A percentile compares a stretch with the other conserved stretches of the same genome.
These are phyloP conservation scores for Porcisia hertigi DNA, from an alignment of 208 protist genomes.

Conservation along the genomic window DNA sequence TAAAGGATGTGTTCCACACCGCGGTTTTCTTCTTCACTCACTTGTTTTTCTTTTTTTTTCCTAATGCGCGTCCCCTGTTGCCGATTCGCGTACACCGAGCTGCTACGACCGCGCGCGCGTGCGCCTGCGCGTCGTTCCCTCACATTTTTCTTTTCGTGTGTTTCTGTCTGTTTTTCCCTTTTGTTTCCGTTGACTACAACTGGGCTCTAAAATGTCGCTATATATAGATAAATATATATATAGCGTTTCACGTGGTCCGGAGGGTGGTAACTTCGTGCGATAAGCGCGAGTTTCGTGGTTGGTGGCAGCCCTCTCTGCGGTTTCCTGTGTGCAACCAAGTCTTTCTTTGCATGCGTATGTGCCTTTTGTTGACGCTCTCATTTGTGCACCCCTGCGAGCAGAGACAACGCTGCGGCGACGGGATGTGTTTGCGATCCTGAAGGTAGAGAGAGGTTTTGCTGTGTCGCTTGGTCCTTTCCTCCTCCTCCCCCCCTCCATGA, in stretches of 20 bases:
- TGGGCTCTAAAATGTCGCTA: slow-evolving; percentile 1
- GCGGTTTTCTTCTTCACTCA: neutral
- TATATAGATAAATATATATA: slow-evolving; percentile 13
- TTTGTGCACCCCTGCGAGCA: too few species aligned
- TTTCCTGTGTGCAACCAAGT: neutral
- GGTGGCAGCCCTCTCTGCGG: neutral
- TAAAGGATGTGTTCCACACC: neutral
- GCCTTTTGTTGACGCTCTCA: neutral
- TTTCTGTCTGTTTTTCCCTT: neutral
- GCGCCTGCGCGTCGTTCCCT: neutral
- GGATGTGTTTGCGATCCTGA: neutral
- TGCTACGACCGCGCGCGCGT: neutral
- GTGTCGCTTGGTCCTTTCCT: neutral
- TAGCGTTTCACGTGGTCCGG: neutral
- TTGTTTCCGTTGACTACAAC: neutral
- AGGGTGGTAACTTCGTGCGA: neutral
- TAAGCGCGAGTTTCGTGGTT: too few species aligned
- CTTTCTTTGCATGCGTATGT: neutral
- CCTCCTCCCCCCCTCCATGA: neutral
- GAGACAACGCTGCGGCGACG: neutral
- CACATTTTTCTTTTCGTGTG: neutral
- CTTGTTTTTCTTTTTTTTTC: neutral
- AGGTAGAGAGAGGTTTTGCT: neutral
- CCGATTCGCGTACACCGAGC: neutral
- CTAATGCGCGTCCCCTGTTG: neutral